Conservation (phyloP, 257 asterid genomes). For the Marsdenia floribunda region DNA sequence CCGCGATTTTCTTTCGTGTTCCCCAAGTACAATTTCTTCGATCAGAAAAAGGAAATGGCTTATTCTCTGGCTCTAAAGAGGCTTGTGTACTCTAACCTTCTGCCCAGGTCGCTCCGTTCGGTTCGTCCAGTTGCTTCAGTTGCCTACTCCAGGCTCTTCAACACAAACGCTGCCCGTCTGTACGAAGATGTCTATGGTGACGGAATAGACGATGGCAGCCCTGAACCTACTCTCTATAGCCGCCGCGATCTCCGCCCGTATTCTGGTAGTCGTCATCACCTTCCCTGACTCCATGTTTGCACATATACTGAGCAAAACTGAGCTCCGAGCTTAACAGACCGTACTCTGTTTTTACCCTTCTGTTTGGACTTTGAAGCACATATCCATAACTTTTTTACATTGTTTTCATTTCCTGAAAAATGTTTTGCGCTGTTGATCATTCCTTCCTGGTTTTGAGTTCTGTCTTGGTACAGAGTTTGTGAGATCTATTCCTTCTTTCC, state of each 20-base stretch:
- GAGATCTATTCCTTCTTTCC: not conserved
- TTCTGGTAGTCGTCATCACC: not conserved
- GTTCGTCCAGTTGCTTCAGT: slow-evolving; percentile 7
- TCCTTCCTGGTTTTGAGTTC: not conserved
- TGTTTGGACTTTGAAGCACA: not conserved
- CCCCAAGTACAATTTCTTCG: not conserved
- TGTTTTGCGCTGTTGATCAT: not conserved
- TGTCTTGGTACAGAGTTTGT: not conserved
- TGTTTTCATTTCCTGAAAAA: no score
- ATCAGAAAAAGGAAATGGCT: slow-evolving; percentile 5
- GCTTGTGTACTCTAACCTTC: slow-evolving; percentile 2
- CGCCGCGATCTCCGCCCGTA: slow-evolving; percentile 1
- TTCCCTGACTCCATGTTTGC: not conserved
- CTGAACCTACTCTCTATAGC: not conserved
- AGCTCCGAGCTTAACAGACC: not conserved
- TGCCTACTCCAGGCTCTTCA: slow-evolving; percentile 2
- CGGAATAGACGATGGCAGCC: not conserved
- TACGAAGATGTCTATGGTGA: not conserved
- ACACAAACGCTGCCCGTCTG: slow-evolving; percentile 1
- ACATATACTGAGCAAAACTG: not conserved
- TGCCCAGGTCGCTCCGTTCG: not conserved
- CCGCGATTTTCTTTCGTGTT: not conserved
- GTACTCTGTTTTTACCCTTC: not conserved
- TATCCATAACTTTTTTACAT: not conserved
- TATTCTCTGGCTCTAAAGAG: slow-evolving; percentile 13